Evolutionary conservation across 225 moss, liverwort and hornwort species (phyloP).

Genomic region (Bryoerythrophyllum caledonicum): DNA sequence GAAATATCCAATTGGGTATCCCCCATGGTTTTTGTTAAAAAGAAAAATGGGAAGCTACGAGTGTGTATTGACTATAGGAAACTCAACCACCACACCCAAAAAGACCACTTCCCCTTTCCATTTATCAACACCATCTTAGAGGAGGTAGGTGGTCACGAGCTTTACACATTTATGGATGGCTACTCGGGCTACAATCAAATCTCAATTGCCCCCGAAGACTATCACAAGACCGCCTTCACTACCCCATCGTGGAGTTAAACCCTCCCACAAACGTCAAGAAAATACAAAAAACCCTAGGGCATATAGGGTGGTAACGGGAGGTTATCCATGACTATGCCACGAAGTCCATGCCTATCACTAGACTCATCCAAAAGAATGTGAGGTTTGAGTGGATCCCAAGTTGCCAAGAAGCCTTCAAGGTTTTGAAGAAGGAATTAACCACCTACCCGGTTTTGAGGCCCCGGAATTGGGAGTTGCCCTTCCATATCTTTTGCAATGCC

Average conservation of each 20-base stretch:
- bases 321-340: too few species aligned
- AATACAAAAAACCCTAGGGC: rapidly evolving
- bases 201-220: neutral
- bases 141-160: neutral
- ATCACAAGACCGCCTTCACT: neutral
- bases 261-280: neutral
- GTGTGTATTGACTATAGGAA: neutral
- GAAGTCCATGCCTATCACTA: too few species aligned
- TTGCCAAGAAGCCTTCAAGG: too few species aligned
- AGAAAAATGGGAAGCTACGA: neutral
- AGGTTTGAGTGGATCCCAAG: too few species aligned
- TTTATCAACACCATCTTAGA: neutral
- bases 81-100: neutral
- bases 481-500: too few species aligned
- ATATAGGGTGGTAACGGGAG: neutral
- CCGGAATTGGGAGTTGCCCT: neutral
- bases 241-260: neutral
- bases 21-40: neutral
- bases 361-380: too few species aligned
- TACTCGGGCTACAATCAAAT: neutral
- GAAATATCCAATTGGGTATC: neutral
- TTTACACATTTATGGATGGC: neutral
- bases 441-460: neutral
- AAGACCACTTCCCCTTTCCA: neutral
- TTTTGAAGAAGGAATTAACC: too few species aligned